phyloP scores from a whole-genome alignment of 2,329 filamentous ascomycete genomes.

The Ophidiomyces ophidiicola region DNA sequence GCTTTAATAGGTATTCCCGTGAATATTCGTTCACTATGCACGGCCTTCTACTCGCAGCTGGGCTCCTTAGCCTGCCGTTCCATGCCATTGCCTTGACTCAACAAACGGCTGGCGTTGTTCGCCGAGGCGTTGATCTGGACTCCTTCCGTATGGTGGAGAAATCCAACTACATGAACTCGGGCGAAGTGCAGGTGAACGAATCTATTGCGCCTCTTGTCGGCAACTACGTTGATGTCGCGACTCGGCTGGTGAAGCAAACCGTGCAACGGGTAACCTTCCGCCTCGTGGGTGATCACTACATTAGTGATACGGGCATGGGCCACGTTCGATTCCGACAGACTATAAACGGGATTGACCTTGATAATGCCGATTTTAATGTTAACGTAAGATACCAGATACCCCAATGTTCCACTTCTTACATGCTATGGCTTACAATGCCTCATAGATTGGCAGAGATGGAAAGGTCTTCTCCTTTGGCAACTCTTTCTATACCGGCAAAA shows the following conservation, averaged over 20 bases:
- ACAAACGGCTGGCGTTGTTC: slow-evolving; percentile 2
- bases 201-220: slow-evolving; percentile 3
- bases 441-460: slow-evolving; percentile 13
- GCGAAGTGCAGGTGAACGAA: slow-evolving; percentile 3
- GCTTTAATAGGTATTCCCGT: too few species aligned
- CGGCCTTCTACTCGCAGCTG: slow-evolving; percentile 13
- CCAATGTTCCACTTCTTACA: not conserved
- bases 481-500: slow-evolving; percentile 12
- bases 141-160: slow-evolving; percentile 9
- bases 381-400: slow-evolving; percentile 13
- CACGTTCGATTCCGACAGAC: slow-evolving; percentile 14
- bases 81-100: slow-evolving; percentile 8
- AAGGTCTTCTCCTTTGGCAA: slow-evolving; percentile 14
- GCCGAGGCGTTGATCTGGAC: slow-evolving; percentile 13
- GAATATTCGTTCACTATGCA: slow-evolving; percentile 15
- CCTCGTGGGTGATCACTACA: slow-evolving; percentile 13
- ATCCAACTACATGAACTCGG: slow-evolving; percentile 8
- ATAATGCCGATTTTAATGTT: slow-evolving; percentile 15
- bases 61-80: slow-evolving; percentile 11
- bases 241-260: slow-evolving; percentile 10
- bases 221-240: slow-evolving; percentile 13
- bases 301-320: slow-evolving; percentile 12
- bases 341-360: slow-evolving; percentile 11
- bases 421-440: not conserved
- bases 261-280: slow-evolving; percentile 10